Base-by-base conservation (phyloP, 2,329 filamentous ascomycete species). In the Talaromyces pinophilus region DNA sequence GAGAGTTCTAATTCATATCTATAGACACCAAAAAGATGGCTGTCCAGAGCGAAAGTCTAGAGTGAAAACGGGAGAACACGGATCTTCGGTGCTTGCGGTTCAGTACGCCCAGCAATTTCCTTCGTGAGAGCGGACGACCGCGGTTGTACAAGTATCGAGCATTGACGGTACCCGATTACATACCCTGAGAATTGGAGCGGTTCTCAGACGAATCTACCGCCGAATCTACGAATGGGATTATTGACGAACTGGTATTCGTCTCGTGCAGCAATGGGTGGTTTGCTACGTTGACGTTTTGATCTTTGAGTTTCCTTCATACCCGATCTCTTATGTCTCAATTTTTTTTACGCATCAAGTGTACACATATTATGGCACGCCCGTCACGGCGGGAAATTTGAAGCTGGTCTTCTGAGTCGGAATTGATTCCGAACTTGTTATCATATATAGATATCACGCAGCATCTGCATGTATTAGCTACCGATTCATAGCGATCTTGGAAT, bases 1-100 rank as follows among this genome's bases (percentile, higher is more conserved):
- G 28, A 28, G 33, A 28, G 44, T 57, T 15, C 62, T 64, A 42
- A 64, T 64, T 50, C 19, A 30, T 28, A 13, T 50, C 17, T 40
- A 52, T 52, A 67, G 65, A 48, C 65, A 67, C 59, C 28, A 60
- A 22, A 67, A 63, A 17, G 48, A 63, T 40, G 38, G 59, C 10
- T 67, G 65, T 35, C 54, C 25, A 40, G 38, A 35, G 10, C 65
- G 44, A 42, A 63, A 63, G 22, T 44, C n/a, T 38, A 38, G 19
- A 48, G 40, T 17, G 1, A 42, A 40, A 10, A 25, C 50, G 5
- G 40, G 2, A 48, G 38, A 25, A 25, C 15, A 59, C 7, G 40
- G 25, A 11, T 59, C 15, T 46, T 42, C 52, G 30, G 52, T n/a
- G n/a, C 15, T 48, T 48, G 25, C 15, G n/a, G 13, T 40, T 19